Evolutionary conservation across 1,284 basidiomycete species (phyloP).

Genomic region (Phellopilus nigrolimitatus): DNA sequence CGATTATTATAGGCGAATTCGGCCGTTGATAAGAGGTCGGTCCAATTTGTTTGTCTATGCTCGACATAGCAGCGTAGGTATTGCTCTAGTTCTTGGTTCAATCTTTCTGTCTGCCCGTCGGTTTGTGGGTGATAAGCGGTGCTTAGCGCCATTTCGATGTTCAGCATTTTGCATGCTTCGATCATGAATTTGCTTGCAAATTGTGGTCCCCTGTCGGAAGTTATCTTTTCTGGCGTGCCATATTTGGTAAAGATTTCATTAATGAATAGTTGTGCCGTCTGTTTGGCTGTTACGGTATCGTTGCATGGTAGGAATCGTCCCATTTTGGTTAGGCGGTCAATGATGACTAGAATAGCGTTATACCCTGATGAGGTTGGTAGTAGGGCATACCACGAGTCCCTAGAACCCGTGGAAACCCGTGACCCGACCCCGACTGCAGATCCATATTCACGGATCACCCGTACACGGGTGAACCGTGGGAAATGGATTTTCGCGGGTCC

Average conservation of each 20-base stretch:
- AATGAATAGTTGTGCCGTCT: background rate
- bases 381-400: no score
- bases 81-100: slow-evolving; percentile 27
- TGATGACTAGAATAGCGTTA: background rate
- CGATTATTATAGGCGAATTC: slow-evolving; percentile 26
- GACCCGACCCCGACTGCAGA: no score
- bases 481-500: no score
- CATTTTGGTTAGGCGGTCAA: background rate
- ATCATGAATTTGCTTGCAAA: slow-evolving; percentile 31
- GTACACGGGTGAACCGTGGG: no score
- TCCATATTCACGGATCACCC: no score
- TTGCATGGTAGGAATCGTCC: background rate
- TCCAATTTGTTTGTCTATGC: slow-evolving; percentile 31
- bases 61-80: slow-evolving; percentile 23
- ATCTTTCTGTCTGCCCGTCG: slow-evolving; percentile 28
- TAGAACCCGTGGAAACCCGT: no score
- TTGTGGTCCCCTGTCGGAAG: slow-evolving; percentile 27
- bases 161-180: slow-evolving; percentile 9
- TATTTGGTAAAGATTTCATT: background rate
- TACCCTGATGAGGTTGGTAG: no score
- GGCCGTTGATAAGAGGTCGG: slow-evolving; percentile 22
- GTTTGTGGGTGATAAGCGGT: slow-evolving; percentile 24
- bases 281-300: background rate
- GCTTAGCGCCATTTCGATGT: background rate
- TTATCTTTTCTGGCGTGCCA: background rate